Evolutionary conservation across 495 filamentous ascomycete species (phyloP).

Genomic region (Penicillium macrosclerotiorum): DNA sequence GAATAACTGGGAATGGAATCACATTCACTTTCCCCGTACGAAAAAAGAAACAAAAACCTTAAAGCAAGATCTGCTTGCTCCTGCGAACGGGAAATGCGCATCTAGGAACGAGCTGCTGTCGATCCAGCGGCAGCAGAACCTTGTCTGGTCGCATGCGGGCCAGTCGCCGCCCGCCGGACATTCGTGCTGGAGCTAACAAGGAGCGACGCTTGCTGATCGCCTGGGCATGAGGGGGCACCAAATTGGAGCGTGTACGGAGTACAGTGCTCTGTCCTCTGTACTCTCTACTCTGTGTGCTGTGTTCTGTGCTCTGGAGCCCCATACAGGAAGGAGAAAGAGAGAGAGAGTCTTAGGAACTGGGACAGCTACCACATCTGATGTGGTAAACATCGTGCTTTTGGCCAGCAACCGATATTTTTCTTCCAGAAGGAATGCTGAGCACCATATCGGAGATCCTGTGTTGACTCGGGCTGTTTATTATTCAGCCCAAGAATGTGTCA

Average conservation of each 20-base stretch:
- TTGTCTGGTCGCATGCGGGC: not conserved
- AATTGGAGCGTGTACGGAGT: not conserved
- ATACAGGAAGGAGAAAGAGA: too few relatives aligned
- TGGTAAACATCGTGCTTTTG: not conserved
- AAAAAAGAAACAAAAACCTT: too few relatives aligned
- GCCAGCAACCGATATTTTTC: slow-evolving; percentile 9
- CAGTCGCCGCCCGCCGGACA: not conserved
- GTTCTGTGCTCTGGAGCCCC: too few relatives aligned
- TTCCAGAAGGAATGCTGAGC: slow-evolving; percentile 11
- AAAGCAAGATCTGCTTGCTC: not conserved
- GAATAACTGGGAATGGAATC: too few relatives aligned
- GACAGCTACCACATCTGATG: too few relatives aligned
- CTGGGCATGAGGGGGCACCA: not conserved
- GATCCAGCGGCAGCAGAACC: slow-evolving; percentile 6
- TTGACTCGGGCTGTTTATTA: slow-evolving; percentile 1
- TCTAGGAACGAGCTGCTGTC: slow-evolving; percentile 1
- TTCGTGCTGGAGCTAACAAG: slow-evolving; percentile 5
- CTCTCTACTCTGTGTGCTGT: too few relatives aligned
- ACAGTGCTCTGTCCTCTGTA: too few relatives aligned
- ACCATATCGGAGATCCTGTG: slow-evolving; percentile 5
- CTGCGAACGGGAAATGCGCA: not conserved
- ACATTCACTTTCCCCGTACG: too few relatives aligned
- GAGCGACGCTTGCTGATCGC: slow-evolving; percentile 3
- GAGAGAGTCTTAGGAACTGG: too few relatives aligned
- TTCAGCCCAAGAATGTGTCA: slow-evolving; percentile 12